Evolutionary conservation across 2,329 filamentous ascomycete genomes (phyloP), one percentile per base, ranked within the genome.

Genomic region (Coniochaeta ligniaria): DNA sequence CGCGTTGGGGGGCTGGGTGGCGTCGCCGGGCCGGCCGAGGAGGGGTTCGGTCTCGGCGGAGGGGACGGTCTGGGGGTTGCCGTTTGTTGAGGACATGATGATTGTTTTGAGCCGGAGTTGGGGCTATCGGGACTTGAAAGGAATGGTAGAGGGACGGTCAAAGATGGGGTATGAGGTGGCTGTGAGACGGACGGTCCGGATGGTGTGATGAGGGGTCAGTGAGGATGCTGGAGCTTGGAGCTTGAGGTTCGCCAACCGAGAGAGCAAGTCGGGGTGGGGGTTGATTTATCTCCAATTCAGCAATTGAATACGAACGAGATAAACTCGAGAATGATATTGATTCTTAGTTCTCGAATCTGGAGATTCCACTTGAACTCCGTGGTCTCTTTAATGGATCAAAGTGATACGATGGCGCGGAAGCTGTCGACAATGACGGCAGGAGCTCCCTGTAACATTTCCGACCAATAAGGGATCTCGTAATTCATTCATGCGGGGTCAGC

Each of bases 1-100:
- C 58, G 56, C 58, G 60, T 24, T 24, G 47, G 47, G 22, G 8
- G 47, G 26, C 76, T 96, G 91, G 57, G 85, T 83, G 11, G 85
- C 70, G 59, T 66, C 62, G 64, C 70, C 70, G 60, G 67, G 72
- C 57, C 67, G 26, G 45, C 79, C 78, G 16, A 81, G 75, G 11
- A 81, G 72, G 33, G 78, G 79, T 64, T 78, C 77, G 28, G 69
- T 71, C 65, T 78, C 76, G 50, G 69, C 54, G 22, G 73, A 74
- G 22, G 68, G 66, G 63, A 70, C 52, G 63, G 33, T 33, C 6
- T 56, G 16, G 55, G 57, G 31, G 59, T 58, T 60, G 31, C 54
- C 60, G 50, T 57, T 58, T 59, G 54, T 57, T 22, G 55, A 54
- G 33, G 31, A n/a, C 28, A 45, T 57, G 28, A 11, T 36, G 33